phyloP scores from a whole-genome alignment of 257 asterid genomes.

The Rhazya stricta region DNA sequence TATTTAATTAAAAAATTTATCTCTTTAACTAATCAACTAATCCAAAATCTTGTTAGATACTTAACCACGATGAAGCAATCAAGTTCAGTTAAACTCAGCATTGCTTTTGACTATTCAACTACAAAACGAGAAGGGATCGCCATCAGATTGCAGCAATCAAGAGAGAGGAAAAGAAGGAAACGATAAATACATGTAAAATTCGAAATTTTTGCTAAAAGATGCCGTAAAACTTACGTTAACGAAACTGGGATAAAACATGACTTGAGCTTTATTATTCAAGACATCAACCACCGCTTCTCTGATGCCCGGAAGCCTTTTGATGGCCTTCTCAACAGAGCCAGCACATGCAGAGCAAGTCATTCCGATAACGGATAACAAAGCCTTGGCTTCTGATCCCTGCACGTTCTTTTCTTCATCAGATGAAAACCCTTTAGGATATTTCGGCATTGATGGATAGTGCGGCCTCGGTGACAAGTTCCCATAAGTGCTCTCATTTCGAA shows the following conservation, averaged over 20 bases:
- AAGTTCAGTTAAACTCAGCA: background rate
- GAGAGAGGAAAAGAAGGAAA: background rate
- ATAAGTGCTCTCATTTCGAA: constrained; percentile 16
- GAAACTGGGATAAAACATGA: constrained; percentile 45
- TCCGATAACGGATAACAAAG: constrained; percentile 60
- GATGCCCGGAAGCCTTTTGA: constrained; percentile 76
- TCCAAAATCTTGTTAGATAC: background rate
- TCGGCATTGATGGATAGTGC: constrained; percentile 42
- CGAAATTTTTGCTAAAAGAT: background rate
- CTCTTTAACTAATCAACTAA: background rate
- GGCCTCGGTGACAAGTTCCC: constrained; percentile 27
- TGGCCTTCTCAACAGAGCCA: constrained; percentile 80
- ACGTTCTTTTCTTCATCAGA: constrained; percentile 39
- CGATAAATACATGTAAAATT: background rate
- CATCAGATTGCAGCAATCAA: background rate
- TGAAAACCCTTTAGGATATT: constrained; percentile 22
- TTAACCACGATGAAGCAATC: background rate
- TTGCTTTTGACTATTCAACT: background rate
- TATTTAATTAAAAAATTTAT: background rate
- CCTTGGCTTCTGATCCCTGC: constrained; percentile 43
- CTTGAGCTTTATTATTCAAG: constrained; percentile 63
- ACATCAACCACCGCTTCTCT: constrained; percentile 77
- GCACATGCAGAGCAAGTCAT: constrained; percentile 95
- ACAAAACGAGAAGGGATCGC: background rate
- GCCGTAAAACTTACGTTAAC: constrained; percentile 44